These are phyloP conservation scores for Ampelomyces quisqualis DNA, from an alignment of 2,329 filamentous ascomycete species.

Conservation along the genomic window DNA sequence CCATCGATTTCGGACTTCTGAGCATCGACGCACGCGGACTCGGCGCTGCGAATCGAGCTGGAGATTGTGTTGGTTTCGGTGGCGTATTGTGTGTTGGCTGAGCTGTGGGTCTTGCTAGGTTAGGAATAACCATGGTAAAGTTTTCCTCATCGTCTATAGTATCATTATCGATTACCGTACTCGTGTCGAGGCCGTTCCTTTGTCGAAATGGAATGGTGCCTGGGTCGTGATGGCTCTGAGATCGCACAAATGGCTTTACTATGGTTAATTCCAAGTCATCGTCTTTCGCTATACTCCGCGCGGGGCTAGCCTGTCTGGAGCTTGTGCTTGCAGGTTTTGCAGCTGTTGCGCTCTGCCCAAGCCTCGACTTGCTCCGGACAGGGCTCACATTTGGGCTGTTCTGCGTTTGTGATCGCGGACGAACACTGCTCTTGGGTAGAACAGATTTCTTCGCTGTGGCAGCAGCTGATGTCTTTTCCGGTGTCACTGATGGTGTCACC, in stretches of 20 bases:
- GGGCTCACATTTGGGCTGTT: slow-evolving; percentile 41
- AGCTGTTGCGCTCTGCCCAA: slow-evolving; percentile 30
- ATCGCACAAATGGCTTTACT: slow-evolving; percentile 48
- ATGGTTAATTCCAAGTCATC: slow-evolving; percentile 49
- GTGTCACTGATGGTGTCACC: slow-evolving; percentile 52
- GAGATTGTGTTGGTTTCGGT: slow-evolving; percentile 30
- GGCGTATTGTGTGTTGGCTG: slow-evolving; percentile 37
- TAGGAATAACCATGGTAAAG: slow-evolving; percentile 55
- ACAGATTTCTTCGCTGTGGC: slow-evolving; percentile 42
- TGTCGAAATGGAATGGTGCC: slow-evolving; percentile 38
- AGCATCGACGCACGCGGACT: slow-evolving; percentile 30
- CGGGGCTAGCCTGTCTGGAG: slow-evolving; percentile 37
- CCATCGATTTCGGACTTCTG: slow-evolving; percentile 36
- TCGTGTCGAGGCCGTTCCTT: slow-evolving; percentile 44
- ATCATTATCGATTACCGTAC: slow-evolving; percentile 44
- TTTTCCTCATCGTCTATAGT: slow-evolving; percentile 48
- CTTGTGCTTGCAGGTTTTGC: slow-evolving; percentile 33
- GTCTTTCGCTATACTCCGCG: slow-evolving; percentile 41
- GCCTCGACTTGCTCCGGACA: slow-evolving; percentile 40
- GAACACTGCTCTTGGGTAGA: slow-evolving; percentile 32
- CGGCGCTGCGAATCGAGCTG: slow-evolving; percentile 27
- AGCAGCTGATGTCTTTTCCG: slow-evolving; percentile 47
- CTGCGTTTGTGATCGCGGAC: slow-evolving; percentile 37
- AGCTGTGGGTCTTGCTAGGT: slow-evolving; percentile 29
- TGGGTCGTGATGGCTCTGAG: slow-evolving; percentile 34